Evolutionary conservation across 306 rosid species (phyloP), one percentile per base, ranked within the genome.

Genomic region (Dalbergia cultrata): DNA sequence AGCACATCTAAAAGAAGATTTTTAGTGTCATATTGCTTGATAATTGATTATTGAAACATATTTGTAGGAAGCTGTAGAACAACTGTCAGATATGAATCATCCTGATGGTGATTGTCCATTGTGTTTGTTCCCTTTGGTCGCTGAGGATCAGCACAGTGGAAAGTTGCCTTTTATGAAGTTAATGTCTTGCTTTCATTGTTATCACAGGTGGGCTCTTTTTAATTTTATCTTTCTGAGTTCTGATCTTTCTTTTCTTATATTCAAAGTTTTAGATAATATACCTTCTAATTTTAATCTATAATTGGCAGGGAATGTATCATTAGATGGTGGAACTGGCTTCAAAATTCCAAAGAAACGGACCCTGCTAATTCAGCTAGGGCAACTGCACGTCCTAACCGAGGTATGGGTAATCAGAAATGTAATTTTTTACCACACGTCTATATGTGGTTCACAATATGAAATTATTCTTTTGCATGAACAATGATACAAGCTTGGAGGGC

Each of bases 131-230:
- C 92, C 97, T 21, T 80, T 93, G 88, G 88, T 93, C 54, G 54
- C 82, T 10, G 91, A 85, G 43, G 89, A 85, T 47, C 90, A 85
- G 67, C 80, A 90, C 65, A 77, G 72, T 39, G 82, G 79, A 56
- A 84, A 37, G 11, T 82, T 85, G 81, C 95, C 93, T 56, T 93
- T 90, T 72, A 91, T 90, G 97, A 93, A 93, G 87, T 82, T 93
- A 76, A 90, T 91, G 98, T 93, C 98, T 61, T 93, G 98, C 79
- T 91, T 93, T 81, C 98, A 93, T 80, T 93, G 98, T 81, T 91
- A 91, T 78, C 97, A 91, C 87, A 85, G 97, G 98, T 90, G 50
- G 49, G 8, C 13, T 34, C 67, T 56, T 35, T 13, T 69, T 54
- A 64, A 57, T 8, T 34, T 26, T 53, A 7, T 56, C 68, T 59